Conservation (phyloP, 306 rosid genomes). For the Pterocarpus macrocarpus region DNA sequence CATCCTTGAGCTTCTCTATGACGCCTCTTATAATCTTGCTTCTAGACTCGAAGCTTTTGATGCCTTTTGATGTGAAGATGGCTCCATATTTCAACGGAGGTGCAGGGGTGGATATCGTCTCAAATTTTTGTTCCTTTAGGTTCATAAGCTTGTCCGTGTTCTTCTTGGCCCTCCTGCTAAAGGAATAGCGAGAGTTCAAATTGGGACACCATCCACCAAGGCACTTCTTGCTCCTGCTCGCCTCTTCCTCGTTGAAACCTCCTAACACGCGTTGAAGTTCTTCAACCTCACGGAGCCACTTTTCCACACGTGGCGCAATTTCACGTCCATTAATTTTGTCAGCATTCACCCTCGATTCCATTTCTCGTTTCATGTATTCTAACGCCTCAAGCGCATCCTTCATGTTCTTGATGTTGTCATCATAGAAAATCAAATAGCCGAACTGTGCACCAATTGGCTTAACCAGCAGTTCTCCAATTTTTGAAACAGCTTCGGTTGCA, state of each 20-base stretch:
- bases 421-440: constrained; percentile 1
- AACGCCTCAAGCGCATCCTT: background rate
- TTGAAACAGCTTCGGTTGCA: background rate
- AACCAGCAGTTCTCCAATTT: constrained; percentile 27
- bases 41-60: constrained; percentile 34
- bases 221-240: constrained; percentile 17
- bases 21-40: background rate
- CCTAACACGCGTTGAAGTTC: background rate
- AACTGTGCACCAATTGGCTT: background rate
- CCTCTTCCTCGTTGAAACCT: background rate
- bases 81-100: constrained; percentile 24
- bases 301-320: constrained; percentile 16
- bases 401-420: constrained; percentile 10
- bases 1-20: constrained; percentile 15
- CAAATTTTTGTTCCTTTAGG: background rate
- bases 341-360: constrained; percentile 19
- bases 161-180: constrained; percentile 29
- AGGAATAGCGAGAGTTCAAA: constrained; percentile 15
- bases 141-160: background rate
- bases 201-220: constrained; percentile 34
- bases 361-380: background rate
- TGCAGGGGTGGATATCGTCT: constrained; percentile 23
- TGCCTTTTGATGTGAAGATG: constrained; percentile 21
- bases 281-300: constrained; percentile 26
- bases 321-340: constrained; percentile 27